Evolutionary conservation across 345 rosid genomes (phyloP), one percentile per base, ranked within the genome.

Genomic region (Alliaria petiolata): DNA sequence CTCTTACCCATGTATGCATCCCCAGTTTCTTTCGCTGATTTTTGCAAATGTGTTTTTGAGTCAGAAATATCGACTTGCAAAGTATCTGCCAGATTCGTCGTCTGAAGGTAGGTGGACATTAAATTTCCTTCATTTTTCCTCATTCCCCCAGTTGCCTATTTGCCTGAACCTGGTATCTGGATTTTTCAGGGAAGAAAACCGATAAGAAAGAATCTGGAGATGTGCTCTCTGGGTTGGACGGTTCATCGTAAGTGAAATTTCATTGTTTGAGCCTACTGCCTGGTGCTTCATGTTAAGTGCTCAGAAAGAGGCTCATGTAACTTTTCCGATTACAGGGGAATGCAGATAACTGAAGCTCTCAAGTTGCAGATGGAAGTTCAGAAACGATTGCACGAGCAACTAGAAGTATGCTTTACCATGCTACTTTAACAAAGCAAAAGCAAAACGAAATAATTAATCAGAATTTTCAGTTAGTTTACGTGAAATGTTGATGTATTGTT

Each of bases 281-380:
- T 61, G 34, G 25, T 67, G 61, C 34, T 47, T 62, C 66, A 59
- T 43, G 50, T 76, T 70, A 15, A 31, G 15, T 80, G 51, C 44
- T 51, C 35, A 39, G 30, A 50, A 51, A 30, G 67, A 31, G 40
- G 43, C 35, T 19, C 36, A 40, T 46, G 8, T 56, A 45, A 64
- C 43, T 55, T 80, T 61, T 22, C 43, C 47, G 6, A 35, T 79
- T 81, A 71, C 95, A 91, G 97, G 59, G 96, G 99, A 55, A 88
- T 88, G 92, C 97, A 95, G 84, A 89, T 95, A 62, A 91, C 99
- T n/a, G 99, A 95, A 85, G 99, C 99, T 33, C 95, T 95, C 66
- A 95, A 95, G 84, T 78, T 95, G 76, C 99, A 95, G 75, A 91
- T 95, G 93, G 99, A 95, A 76, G 97, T 95, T 77, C 97, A 91